Conservation (phyloP, 2,329 filamentous ascomycete genomes). For the Alternaria burnsii region DNA sequence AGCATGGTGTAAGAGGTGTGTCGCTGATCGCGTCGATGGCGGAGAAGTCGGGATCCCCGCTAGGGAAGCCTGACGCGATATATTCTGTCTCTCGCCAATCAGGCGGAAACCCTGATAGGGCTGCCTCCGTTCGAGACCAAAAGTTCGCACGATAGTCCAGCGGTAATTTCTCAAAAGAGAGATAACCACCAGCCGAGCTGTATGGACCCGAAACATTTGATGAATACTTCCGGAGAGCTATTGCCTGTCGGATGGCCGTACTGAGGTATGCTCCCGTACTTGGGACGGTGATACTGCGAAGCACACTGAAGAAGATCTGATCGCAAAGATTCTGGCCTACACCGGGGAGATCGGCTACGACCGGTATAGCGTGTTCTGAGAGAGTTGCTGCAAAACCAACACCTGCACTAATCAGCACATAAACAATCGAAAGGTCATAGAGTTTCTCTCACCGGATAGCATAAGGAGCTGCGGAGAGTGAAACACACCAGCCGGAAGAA, state of each 20-base stretch:
- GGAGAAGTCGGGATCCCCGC: neutral
- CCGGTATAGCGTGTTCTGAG: conserved; percentile 26
- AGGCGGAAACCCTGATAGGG: neutral
- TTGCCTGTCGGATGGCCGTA: neutral
- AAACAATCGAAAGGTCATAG: too few species aligned
- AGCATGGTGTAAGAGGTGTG: too few species aligned
- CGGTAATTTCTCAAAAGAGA: neutral
- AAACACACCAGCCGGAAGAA: neutral
- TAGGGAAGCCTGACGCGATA: too few species aligned
- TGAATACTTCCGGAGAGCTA: neutral
- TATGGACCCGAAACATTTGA: neutral
- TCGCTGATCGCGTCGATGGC: too few species aligned
- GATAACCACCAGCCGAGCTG: neutral
- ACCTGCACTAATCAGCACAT: too few species aligned
- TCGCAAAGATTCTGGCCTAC: conserved; percentile 36
- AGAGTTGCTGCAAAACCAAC: conserved; percentile 5
- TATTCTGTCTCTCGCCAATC: conserved; percentile 1
- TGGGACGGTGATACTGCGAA: neutral
- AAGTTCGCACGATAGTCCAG: conserved; percentile 1
- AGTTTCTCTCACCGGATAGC: conserved; percentile 37
- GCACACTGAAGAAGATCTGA: conserved; percentile 16
- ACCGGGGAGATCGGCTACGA: conserved; percentile 28
- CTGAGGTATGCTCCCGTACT: too few species aligned
- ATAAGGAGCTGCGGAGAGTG: conserved; percentile 47
- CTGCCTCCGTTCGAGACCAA: neutral